These are phyloP conservation scores for Penicillium sp. DNA, from an alignment of 2,329 filamentous ascomycete genomes.

Conservation along the genomic window DNA sequence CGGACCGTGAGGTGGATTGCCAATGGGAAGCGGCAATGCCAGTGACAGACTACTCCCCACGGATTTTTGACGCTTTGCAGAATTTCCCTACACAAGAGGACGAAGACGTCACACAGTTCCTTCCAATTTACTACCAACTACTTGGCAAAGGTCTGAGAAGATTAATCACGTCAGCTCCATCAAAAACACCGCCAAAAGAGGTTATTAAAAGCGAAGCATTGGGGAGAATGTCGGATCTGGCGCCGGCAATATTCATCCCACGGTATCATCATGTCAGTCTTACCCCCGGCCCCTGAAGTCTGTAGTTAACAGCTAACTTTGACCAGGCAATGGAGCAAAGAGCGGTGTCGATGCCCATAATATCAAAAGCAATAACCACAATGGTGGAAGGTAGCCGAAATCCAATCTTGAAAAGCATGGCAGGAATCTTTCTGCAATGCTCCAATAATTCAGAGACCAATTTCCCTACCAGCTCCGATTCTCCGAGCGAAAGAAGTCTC, in stretches of 20 bases:
- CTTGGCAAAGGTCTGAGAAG: constrained; percentile 32
- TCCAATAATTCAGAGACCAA: neutral
- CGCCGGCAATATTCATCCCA: constrained; percentile 35
- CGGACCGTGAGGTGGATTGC: too few relatives aligned
- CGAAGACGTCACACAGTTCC: neutral
- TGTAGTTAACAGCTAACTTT: neutral
- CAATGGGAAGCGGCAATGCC: too few relatives aligned
- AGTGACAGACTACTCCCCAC: too few relatives aligned
- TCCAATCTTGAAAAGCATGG: neutral
- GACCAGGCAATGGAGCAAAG: constrained; percentile 42
- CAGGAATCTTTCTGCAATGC: neutral
- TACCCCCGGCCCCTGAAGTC: neutral
- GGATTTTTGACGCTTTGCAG: too few relatives aligned
- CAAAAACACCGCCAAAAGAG: constrained; percentile 6
- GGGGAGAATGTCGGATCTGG: constrained; percentile 28
- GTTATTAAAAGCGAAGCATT: constrained; percentile 6
- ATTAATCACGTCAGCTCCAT: constrained; percentile 17
- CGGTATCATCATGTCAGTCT: constrained; percentile 36
- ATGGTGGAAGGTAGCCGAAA: constrained; percentile 31
- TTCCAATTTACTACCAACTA: constrained; percentile 20
- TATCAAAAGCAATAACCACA: constrained; percentile 39
- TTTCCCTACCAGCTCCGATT: neutral
- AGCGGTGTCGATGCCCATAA: constrained; percentile 37
- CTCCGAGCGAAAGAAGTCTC: constrained; percentile 1
- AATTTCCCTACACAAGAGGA: too few relatives aligned